Percentiles rank a stretch among this genome's conserved stretches.
Conservation (phyloP, 495 filamentous ascomycete species). For the Lasiosphaeria hispida region DNA sequence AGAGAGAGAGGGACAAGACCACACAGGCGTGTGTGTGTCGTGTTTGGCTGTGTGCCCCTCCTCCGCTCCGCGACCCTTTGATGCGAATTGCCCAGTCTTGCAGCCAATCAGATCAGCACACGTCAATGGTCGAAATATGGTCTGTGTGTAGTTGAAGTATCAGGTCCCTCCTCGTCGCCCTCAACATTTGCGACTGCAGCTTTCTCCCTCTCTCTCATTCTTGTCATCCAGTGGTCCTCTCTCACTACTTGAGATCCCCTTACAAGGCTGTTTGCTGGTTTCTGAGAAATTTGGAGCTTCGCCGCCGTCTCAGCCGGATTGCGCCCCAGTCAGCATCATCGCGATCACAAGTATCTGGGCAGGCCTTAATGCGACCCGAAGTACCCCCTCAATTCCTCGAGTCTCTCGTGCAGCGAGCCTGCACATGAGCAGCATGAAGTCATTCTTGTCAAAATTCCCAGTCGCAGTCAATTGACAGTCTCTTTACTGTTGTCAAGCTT, state of each 20-base stretch:
- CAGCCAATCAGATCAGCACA: constrained; percentile 35
- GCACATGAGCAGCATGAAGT: background rate
- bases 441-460: background rate
- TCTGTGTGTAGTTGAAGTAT: constrained; percentile 28
- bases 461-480: background rate
- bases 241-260: background rate
- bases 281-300: too few species aligned
- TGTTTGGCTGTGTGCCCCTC: too few species aligned
- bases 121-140: constrained; percentile 35
- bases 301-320: too few species aligned
- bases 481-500: constrained; percentile 7
- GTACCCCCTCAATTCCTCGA: background rate
- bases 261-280: background rate
- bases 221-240: background rate
- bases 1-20: too few species aligned
- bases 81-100: too few species aligned
- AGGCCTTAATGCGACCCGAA: background rate
- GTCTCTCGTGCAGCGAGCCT: background rate
- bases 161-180: constrained; percentile 5
- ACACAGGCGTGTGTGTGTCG: too few species aligned
- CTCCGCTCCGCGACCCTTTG: too few species aligned
- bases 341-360: too few species aligned
- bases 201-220: constrained; percentile 6
- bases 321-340: too few species aligned
- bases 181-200: constrained; percentile 2